phyloP scores from a whole-genome alignment of 2,329 filamentous ascomycete species.

The Byssothecium circinans region DNA sequence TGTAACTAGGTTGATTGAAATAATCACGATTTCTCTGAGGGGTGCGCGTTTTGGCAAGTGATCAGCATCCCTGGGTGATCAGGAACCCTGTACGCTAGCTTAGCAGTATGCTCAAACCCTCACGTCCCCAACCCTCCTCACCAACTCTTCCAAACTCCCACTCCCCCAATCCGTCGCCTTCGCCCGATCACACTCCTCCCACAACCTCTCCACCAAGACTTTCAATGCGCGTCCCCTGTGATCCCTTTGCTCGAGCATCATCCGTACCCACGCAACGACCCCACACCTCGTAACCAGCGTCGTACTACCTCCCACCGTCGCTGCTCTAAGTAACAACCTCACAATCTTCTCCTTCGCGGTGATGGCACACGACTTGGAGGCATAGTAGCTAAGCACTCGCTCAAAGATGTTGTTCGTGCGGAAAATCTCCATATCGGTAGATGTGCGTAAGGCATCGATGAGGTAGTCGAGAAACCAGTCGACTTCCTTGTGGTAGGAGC shows the following conservation, averaged over 20 bases:
- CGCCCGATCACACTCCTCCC: constrained; percentile 67
- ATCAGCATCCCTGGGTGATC: no score
- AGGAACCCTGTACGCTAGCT: no score
- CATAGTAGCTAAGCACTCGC: constrained; percentile 69
- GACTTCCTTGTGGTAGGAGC: constrained; percentile 67
- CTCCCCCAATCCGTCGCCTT: constrained; percentile 67
- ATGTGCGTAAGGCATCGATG: constrained; percentile 64
- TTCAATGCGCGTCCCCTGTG: constrained; percentile 55
- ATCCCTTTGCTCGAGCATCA: constrained; percentile 54
- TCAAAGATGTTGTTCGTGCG: constrained; percentile 70
- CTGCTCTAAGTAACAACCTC: constrained; percentile 65
- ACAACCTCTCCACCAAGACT: constrained; percentile 60
- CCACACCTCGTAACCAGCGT: constrained; percentile 80
- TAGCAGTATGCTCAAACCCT: background rate
- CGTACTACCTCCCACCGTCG: constrained; percentile 71
- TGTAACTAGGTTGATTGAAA: no score
- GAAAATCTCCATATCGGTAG: constrained; percentile 62
- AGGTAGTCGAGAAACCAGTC: constrained; percentile 75
- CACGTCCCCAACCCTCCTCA: constrained; percentile 4
- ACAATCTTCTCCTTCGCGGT: constrained; percentile 65
- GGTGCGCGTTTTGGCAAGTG: no score
- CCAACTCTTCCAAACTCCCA: constrained; percentile 32
- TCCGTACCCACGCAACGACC: constrained; percentile 72
- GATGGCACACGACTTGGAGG: constrained; percentile 64
- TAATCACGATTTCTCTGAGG: no score